Conservation (phyloP, 2,329 filamentous ascomycete genomes). For the Fonsecaea multimorphosa region DNA sequence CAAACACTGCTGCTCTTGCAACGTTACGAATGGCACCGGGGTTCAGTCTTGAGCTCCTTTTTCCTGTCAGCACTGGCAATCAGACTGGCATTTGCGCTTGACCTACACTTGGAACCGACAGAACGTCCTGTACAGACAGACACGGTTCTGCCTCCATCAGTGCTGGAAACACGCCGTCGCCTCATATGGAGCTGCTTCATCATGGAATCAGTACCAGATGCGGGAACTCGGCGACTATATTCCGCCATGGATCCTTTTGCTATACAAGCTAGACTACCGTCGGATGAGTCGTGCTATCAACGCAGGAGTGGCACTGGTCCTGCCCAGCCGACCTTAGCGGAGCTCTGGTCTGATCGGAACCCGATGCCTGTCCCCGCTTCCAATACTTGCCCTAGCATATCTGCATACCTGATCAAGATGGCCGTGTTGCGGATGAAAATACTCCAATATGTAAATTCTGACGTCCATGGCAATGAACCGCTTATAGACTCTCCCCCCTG, state of each 20-base stretch:
- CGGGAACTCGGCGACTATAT: background rate
- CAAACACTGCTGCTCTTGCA: background rate
- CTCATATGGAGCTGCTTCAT: constrained; percentile 4
- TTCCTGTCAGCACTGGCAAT: background rate
- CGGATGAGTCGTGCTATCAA: background rate
- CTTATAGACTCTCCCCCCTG: background rate
- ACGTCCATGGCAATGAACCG: background rate
- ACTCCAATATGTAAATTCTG: background rate
- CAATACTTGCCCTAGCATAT: background rate
- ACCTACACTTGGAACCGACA: background rate
- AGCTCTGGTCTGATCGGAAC: too few relatives aligned
- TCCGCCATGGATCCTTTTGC: background rate
- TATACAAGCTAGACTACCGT: constrained; percentile 1
- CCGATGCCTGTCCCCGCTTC: too few relatives aligned
- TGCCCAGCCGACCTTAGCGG: background rate
- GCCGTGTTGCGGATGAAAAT: constrained; percentile 1
- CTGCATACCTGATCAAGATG: background rate
- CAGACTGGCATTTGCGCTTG: background rate
- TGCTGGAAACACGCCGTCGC: background rate
- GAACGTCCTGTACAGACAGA: background rate
- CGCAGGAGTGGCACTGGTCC: background rate
- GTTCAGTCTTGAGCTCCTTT: background rate
- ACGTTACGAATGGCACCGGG: constrained; percentile 2
- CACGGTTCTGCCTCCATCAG: background rate
- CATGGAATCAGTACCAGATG: constrained; percentile 2